A percentile compares a stretch with the other conserved stretches of the same genome.
phyloP scores from a whole-genome alignment of 192 early-diverging fungal genomes.

The Linnemannia elongata region DNA sequence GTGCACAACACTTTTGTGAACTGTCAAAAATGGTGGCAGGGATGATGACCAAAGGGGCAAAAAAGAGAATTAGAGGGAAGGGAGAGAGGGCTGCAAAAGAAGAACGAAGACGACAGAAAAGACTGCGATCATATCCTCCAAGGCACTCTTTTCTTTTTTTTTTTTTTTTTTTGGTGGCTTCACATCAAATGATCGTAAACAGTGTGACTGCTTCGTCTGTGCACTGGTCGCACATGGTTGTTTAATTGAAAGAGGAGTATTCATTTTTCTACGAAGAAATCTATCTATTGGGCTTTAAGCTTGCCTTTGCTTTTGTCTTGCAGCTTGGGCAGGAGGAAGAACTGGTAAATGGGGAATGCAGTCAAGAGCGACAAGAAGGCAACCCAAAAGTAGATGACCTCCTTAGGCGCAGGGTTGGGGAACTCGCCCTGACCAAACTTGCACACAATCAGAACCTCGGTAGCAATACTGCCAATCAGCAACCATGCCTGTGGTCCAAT shows the following conservation, averaged over 20 bases:
- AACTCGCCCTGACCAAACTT: conserved; percentile 94
- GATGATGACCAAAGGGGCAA: neutral
- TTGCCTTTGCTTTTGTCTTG: conserved; percentile 28
- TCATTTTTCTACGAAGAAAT: neutral
- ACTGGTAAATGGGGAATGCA: conserved; percentile 84
- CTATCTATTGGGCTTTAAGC: conserved; percentile 17
- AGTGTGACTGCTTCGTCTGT: conserved; percentile 24
- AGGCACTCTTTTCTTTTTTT: conserved; percentile 12
- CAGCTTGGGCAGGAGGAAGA: conserved; percentile 54
- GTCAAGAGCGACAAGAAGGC: conserved; percentile 69
- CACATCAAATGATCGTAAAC: conserved; percentile 7
- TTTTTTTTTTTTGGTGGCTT: conserved; percentile 31
- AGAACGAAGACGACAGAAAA: neutral
- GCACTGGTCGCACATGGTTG: neutral
- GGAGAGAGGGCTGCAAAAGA: neutral
- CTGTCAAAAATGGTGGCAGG: conserved; percentile 6
- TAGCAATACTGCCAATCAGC: conserved; percentile 86
- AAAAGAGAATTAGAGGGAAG: neutral
- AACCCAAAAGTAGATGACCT: conserved; percentile 83
- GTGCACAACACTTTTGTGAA: conserved; percentile 7
- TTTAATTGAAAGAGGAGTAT: neutral
- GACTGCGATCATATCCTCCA: neutral
- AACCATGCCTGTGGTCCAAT: conserved; percentile 96
- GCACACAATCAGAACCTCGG: conserved; percentile 91
- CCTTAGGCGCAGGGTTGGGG: conserved; percentile 77